Evolutionary conservation across 2,329 filamentous ascomycete species (phyloP).

Genomic region (Ophiostoma angusticollis): DNA sequence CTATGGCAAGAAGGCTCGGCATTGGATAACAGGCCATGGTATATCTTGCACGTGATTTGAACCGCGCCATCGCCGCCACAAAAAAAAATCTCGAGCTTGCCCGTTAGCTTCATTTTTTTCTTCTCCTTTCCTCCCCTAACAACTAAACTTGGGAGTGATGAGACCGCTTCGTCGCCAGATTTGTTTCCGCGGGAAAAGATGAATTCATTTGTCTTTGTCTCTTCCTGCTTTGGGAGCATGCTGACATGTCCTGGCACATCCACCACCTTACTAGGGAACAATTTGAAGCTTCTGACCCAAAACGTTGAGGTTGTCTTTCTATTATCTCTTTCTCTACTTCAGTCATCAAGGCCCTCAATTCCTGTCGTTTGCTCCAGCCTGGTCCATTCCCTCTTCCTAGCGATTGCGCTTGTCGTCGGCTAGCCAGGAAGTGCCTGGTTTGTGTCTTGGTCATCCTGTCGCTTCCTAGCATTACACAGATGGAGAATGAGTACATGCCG

Average conservation of each 20-base stretch:
- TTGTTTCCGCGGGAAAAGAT: slow-evolving; percentile 27
- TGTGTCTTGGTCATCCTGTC: no score
- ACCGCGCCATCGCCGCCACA: not conserved
- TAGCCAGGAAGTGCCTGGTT: no score
- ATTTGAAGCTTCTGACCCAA: slow-evolving; percentile 54
- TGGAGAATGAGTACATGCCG: no score
- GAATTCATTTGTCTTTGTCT: no score
- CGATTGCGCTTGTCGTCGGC: no score
- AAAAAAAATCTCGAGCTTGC: not conserved
- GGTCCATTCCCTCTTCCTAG: no score
- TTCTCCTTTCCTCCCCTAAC: slow-evolving; percentile 38
- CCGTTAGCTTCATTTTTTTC: slow-evolving; percentile 7
- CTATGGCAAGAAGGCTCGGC: no score
- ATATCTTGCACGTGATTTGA: slow-evolving; percentile 8
- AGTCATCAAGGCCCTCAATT: not conserved
- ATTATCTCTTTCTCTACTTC: not conserved
- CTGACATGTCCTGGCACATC: slow-evolving; percentile 52
- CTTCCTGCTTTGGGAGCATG: slow-evolving; percentile 38
- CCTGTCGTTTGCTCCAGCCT: not conserved
- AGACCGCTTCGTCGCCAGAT: slow-evolving; percentile 50
- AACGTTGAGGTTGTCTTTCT: slow-evolving; percentile 16
- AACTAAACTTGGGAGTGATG: slow-evolving; percentile 73
- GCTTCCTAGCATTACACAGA: no score
- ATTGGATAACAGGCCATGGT: no score
- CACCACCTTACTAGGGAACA: slow-evolving; percentile 50